Conservation (phyloP, 495 filamentous ascomycete genomes). For the Xylaria scruposa region DNA sequence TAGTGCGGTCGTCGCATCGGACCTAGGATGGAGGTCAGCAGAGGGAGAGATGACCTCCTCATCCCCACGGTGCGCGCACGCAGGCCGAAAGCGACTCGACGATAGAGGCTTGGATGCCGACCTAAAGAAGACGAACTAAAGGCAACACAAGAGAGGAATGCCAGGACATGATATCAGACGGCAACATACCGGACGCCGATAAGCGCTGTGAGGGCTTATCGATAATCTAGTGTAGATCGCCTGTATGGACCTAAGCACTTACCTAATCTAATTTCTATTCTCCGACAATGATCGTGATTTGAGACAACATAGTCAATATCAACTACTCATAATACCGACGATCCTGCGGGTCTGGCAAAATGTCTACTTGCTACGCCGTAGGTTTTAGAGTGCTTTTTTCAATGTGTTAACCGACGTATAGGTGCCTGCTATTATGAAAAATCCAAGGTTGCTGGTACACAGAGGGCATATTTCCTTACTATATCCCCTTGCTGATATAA, state of each 20-base stretch:
- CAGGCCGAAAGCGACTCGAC: constrained; percentile 4
- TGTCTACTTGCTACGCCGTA: background rate
- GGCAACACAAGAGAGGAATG: background rate
- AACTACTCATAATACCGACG: background rate
- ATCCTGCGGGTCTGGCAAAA: background rate
- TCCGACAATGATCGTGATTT: background rate
- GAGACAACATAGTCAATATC: background rate
- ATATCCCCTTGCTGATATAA: background rate
- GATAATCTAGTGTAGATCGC: constrained; percentile 9
- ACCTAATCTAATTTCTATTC: too few relatives aligned
- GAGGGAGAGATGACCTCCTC: constrained; percentile 37
- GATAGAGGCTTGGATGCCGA: constrained; percentile 6
- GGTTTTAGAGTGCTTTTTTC: background rate
- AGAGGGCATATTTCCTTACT: background rate
- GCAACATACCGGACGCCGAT: constrained; percentile 13
- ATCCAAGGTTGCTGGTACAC: background rate
- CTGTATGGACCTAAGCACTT: too few relatives aligned
- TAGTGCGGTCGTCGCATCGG: constrained; percentile 33
- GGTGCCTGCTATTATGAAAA: background rate
- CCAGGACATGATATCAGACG: background rate
- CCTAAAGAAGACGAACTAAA: background rate
- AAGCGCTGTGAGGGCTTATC: constrained; percentile 13
- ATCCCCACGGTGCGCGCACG: constrained; percentile 40
- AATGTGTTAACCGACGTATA: background rate
- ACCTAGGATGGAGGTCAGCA: constrained; percentile 40